Base-by-base conservation (phyloP, 306 rosid species). In the Comarum palustre region DNA sequence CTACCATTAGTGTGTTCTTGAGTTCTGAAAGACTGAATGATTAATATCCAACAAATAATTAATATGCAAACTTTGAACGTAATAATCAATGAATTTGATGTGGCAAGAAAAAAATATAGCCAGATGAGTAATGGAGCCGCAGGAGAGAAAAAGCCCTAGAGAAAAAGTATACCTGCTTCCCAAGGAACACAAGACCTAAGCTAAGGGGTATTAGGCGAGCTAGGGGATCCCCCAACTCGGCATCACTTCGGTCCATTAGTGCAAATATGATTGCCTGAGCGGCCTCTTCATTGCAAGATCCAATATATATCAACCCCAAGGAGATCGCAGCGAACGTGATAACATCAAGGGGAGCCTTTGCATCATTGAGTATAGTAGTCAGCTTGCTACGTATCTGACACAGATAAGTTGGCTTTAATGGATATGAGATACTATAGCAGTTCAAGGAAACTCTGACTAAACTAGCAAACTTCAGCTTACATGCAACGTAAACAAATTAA, bases 251-350 rank as follows among this genome's bases (percentile, higher is more conserved):
- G 72, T 95, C 96, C 99, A 91, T 95, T 61, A 95, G 70, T 7
- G 99, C 90, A 86, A 84, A 91, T 83, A 95, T 95, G 75, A 95
- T 91, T 68, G 99, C 91, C 77, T 88, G 96, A 50, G 96, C 99
- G 27, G 90, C 92, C 34, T 95, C 99, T 73, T 91, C 99, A 39
- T 95, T 91, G 87, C 99, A 95, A 79, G 99, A 91, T 63, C 97
- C 95, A 81, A 89, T 96, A 60, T 71, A 95, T 78, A 95, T 83
- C 87, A 71, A 38, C 25, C 99, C 97, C 97, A 95, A 79, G 27
- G 99, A 87, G 83, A 95, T 90, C 65, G 97, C 92, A 79, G 99
- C 73, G 66, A 95, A 94, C 14, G 93, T 91, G 57, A 91, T 78
- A 82, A 94, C 97, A 77, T 94, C 99, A 84, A 91, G 92, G 50